A percentile compares a stretch with the other conserved stretches of the same genome.
These are phyloP conservation scores for Stellera chamaejasme DNA, from an alignment of 345 rosid species.

Conservation along the genomic window DNA sequence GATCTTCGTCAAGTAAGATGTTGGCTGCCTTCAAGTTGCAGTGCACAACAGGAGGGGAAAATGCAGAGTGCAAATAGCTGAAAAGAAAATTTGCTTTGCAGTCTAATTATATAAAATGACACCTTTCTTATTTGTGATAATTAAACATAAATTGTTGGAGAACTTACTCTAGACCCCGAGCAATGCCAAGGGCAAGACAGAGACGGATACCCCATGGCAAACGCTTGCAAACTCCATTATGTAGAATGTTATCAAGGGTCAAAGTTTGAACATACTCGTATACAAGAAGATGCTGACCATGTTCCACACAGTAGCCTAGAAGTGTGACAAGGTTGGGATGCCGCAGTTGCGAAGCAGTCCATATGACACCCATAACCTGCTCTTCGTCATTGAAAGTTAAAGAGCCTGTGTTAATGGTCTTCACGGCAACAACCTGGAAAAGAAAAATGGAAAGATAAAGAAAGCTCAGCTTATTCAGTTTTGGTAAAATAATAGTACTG, in stretches of 20 bases:
- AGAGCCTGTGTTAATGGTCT: slow-evolving; percentile 54
- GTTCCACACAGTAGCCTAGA: slow-evolving; percentile 76
- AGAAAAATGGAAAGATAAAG: slow-evolving; percentile 6
- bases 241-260: slow-evolving; percentile 65
- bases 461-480: background rate
- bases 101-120: slow-evolving; percentile 8
- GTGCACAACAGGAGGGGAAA: slow-evolving; percentile 64
- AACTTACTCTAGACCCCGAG: slow-evolving; percentile 75
- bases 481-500: background rate
- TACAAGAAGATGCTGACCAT: slow-evolving; percentile 71
- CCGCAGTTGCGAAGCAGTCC: slow-evolving; percentile 51
- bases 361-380: slow-evolving; percentile 55
- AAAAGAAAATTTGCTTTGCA: slow-evolving; percentile 14
- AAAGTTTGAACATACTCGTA: slow-evolving; percentile 64
- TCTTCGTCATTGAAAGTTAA: slow-evolving; percentile 81
- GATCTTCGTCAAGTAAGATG: slow-evolving; percentile 77
- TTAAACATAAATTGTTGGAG: background rate
- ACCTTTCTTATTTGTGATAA: background rate
- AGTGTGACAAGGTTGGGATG: slow-evolving; percentile 79
- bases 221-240: slow-evolving; percentile 46
- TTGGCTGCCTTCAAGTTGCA: slow-evolving; percentile 76
- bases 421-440: slow-evolving; percentile 61
- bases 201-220: slow-evolving; percentile 77
- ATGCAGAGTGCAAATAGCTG: slow-evolving; percentile 77
- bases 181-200: slow-evolving; percentile 67